Evolutionary conservation across 2,329 filamentous ascomycete species (phyloP).

Genomic region (Beauveria sp.): DNA sequence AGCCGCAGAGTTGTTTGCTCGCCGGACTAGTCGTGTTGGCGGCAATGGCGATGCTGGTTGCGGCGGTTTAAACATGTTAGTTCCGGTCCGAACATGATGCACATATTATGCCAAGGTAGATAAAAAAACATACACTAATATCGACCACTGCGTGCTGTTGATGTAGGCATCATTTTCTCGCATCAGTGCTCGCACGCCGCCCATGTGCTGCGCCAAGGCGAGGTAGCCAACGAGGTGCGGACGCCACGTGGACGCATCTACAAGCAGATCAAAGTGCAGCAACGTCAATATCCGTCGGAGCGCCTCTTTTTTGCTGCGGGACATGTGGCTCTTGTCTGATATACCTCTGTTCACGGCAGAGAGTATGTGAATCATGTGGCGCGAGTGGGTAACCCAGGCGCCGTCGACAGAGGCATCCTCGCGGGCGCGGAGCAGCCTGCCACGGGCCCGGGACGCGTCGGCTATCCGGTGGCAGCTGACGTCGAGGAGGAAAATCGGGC

Average conservation of each 20-base stretch:
- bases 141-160: not conserved
- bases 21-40: not conserved
- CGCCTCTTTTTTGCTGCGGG: not conserved
- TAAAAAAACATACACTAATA: not conserved
- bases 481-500: constrained; percentile 1
- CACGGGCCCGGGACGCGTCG: not conserved
- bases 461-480: constrained; percentile 1
- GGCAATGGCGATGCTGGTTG: not conserved
- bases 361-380: not conserved
- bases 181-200: not conserved
- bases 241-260: not conserved
- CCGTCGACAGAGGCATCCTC: not conserved
- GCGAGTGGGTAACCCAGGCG: not conserved
- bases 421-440: not conserved
- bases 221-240: not conserved
- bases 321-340: not conserved
- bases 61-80: not conserved
- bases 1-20: not conserved
- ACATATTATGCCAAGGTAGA: too few species aligned
- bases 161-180: not conserved
- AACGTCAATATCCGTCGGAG: not conserved
- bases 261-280: not conserved
- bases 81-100: not conserved
- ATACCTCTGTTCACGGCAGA: not conserved
- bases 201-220: not conserved